Conservation (phyloP, 1,139 yeast genomes). For the Pichia kudriavzevii region DNA sequence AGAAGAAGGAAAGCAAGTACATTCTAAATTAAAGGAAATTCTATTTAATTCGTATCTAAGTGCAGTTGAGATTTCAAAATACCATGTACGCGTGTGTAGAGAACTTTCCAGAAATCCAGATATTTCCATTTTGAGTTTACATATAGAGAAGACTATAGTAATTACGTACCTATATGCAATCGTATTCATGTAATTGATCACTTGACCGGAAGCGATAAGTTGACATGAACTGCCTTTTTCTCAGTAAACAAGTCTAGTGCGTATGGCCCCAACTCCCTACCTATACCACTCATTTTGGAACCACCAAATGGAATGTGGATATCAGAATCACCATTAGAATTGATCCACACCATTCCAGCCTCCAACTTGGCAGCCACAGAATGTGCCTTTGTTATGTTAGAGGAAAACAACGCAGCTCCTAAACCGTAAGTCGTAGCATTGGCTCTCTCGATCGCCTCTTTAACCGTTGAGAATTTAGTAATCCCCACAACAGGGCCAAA, state of each 20-base stretch:
- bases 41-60: too few species aligned
- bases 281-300: slow-evolving; percentile 72
- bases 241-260: slow-evolving; percentile 71
- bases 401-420: slow-evolving; percentile 68
- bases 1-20: not conserved
- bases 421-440: slow-evolving; percentile 62
- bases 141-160: not conserved
- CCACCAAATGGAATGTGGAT: slow-evolving; percentile 77
- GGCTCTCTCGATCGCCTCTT: slow-evolving; percentile 54
- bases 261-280: slow-evolving; percentile 79
- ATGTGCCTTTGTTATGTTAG: slow-evolving; percentile 50
- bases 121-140: not conserved
- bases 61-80: too few species aligned
- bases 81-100: too few species aligned
- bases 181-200: too few species aligned
- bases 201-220: slow-evolving; percentile 33
- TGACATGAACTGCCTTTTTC: slow-evolving; percentile 73
- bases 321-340: slow-evolving; percentile 77
- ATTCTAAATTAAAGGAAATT: too few species aligned
- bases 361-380: slow-evolving; percentile 56
- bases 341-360: slow-evolving; percentile 84
- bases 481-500: slow-evolving; percentile 75
- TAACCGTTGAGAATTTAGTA: slow-evolving; percentile 54
- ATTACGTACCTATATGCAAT: too few species aligned
- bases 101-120: slow-evolving; percentile 3